Percentiles rank a stretch among this genome's conserved stretches.
Evolutionary conservation across 2,329 filamentous ascomycete species (phyloP).

Genomic region (Clarireedia homoeocarpa): DNA sequence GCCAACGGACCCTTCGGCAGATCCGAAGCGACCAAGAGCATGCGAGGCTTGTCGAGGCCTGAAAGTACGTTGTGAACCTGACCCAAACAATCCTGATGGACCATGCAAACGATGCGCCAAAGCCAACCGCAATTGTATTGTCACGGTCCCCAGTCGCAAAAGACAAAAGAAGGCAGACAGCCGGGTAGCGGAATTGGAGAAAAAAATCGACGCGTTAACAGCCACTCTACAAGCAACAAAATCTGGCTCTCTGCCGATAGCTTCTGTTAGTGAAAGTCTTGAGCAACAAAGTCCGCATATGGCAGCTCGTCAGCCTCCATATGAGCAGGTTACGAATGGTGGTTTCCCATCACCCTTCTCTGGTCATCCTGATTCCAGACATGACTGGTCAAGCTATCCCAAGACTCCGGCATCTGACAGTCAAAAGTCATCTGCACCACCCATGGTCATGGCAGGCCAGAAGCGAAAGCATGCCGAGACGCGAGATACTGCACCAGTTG

Average conservation of each 20-base stretch:
- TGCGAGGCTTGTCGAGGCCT: slow-evolving; percentile 36
- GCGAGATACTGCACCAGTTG: slow-evolving; percentile 10
- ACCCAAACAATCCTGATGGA: slow-evolving; percentile 27
- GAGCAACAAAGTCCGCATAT: slow-evolving; percentile 6
- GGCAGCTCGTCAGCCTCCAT: slow-evolving; percentile 18
- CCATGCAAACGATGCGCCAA: slow-evolving; percentile 35
- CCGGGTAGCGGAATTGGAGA: slow-evolving; percentile 37
- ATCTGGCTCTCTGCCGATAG: slow-evolving; percentile 10
- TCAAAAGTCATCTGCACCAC: slow-evolving; percentile 20
- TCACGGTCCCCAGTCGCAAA: slow-evolving; percentile 35
- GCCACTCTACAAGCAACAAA: slow-evolving; percentile 30
- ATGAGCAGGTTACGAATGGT: slow-evolving; percentile 29
- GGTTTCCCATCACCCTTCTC: slow-evolving; percentile 20
- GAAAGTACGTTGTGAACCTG: slow-evolving; percentile 36
- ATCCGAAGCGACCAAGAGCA: slow-evolving; percentile 31
- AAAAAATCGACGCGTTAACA: slow-evolving; percentile 35
- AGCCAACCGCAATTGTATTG: slow-evolving; percentile 32
- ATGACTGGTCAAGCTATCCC: slow-evolving; percentile 23
- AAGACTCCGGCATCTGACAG: slow-evolving; percentile 22
- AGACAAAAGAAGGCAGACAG: slow-evolving; percentile 38
- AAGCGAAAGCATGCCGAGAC: slow-evolving; percentile 29
- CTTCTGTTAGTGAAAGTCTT: slow-evolving; percentile 9
- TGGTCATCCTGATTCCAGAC: slow-evolving; percentile 16
- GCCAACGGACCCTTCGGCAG: slow-evolving; percentile 18
- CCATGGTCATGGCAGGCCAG: slow-evolving; percentile 29